Evolutionary conservation across 2,329 filamentous ascomycete genomes (phyloP).

Genomic region (Diplodia corticola): DNA sequence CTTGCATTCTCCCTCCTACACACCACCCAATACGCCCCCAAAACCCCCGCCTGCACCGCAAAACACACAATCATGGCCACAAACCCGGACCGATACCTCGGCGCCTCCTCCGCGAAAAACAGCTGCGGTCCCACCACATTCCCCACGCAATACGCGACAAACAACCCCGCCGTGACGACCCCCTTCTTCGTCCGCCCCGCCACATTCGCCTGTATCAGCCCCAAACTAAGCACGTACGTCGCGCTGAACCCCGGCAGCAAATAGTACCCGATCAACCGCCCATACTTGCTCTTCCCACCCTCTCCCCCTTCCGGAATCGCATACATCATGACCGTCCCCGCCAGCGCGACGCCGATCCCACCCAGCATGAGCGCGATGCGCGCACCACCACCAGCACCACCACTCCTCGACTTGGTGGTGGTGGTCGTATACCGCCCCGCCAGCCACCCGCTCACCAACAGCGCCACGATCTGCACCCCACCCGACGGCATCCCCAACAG

Average conservation of each 20-base stretch:
- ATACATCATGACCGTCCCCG: conserved; percentile 19
- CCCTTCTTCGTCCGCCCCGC: conserved; percentile 36
- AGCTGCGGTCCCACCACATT: conserved; percentile 20
- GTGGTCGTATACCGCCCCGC: not conserved
- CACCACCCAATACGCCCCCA: conserved; percentile 17
- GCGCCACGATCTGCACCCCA: conserved; percentile 23
- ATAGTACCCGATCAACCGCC: conserved; percentile 6
- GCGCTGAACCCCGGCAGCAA: conserved; percentile 12
- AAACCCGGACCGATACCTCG: conserved; percentile 5
- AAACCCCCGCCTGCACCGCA: conserved; percentile 21
- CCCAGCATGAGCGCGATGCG: conserved; percentile 2
- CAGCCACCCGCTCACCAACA: not conserved
- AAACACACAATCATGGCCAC: conserved; percentile 15
- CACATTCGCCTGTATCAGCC: conserved; percentile 29
- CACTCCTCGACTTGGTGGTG: not conserved
- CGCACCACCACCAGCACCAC: too few species aligned
- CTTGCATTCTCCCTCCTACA: conserved; percentile 20
- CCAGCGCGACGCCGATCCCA: conserved; percentile 1
- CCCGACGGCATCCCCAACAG: conserved; percentile 27
- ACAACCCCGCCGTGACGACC: conserved; percentile 23
- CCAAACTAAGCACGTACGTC: conserved; percentile 5
- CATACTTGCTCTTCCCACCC: not conserved
- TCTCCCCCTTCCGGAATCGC: not conserved
- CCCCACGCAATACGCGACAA: conserved; percentile 14
- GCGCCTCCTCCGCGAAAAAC: conserved; percentile 13